phyloP scores from a whole-genome alignment of 1,284 basidiomycete species.

The Ganoderma sinense region DNA sequence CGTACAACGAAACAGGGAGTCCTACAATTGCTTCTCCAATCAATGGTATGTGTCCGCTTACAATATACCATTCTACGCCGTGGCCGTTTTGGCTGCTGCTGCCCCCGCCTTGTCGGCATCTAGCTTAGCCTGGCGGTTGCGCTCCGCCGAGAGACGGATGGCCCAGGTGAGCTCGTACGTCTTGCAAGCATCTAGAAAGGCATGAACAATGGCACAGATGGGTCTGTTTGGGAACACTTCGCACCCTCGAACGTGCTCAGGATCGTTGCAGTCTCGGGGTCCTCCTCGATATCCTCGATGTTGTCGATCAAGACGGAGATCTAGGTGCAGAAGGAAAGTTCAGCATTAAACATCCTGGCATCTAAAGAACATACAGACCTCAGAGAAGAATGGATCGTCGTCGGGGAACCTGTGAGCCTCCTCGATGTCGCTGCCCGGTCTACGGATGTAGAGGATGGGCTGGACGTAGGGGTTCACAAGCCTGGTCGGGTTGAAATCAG shows the following conservation, averaged over 20 bases:
- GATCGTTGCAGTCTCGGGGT: constrained; percentile 73
- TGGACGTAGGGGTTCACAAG: constrained; percentile 89
- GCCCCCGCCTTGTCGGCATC: constrained; percentile 18
- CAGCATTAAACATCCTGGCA: not conserved
- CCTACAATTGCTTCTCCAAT: constrained; percentile 18
- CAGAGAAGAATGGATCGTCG: constrained; percentile 93
- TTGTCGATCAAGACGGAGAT: constrained; percentile 87
- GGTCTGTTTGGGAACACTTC: constrained; percentile 26
- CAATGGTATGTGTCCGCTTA: constrained; percentile 7
- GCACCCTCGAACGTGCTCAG: constrained; percentile 79
- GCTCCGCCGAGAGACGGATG: constrained; percentile 81
- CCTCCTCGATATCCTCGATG: constrained; percentile 81
- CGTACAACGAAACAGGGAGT: not conserved
- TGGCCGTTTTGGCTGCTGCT: constrained; percentile 2
- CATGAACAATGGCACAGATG: not conserved
- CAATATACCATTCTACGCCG: constrained; percentile 5
- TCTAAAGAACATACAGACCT: constrained; percentile 43
- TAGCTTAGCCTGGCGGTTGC: constrained; percentile 38
- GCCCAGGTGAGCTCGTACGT: constrained; percentile 92
- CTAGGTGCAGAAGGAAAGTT: constrained; percentile 30
- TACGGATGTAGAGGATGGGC: constrained; percentile 86
- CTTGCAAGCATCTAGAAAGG: constrained; percentile 77
- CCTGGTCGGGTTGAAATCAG: constrained; percentile 46
- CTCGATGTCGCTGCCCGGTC: constrained; percentile 86
- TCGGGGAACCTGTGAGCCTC: constrained; percentile 80